These are phyloP conservation scores for Crataegus laevigata DNA, from an alignment of 306 rosid species.

Conservation along the genomic window DNA sequence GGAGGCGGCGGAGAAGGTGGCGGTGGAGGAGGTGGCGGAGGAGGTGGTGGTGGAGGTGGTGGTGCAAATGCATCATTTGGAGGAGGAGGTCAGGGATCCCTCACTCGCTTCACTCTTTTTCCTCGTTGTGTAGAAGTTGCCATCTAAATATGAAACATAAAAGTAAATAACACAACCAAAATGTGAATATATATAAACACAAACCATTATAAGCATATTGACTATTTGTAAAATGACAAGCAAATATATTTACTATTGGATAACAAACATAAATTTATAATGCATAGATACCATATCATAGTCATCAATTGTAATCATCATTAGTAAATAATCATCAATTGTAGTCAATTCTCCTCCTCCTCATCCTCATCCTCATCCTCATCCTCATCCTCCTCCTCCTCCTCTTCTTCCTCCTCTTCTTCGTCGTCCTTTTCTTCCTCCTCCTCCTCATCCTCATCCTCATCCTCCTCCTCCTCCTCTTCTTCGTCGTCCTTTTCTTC, in stretches of 20 bases:
- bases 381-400: not conserved
- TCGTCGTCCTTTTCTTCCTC: too few species aligned
- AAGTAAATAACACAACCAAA: not conserved
- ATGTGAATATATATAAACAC: not conserved
- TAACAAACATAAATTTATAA: too few species aligned
- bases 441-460: too few species aligned
- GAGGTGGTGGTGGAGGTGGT: not conserved
- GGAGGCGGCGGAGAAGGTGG: not conserved
- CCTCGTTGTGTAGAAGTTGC: not conserved
- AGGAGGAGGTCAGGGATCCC: not conserved
- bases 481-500: not conserved
- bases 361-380: too few species aligned
- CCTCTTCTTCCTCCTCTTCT: not conserved
- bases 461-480: not conserved
- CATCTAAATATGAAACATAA: not conserved
- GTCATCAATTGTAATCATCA: too few species aligned
- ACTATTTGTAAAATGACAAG: too few species aligned
- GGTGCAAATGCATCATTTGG: not conserved
- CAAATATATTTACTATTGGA: too few species aligned
- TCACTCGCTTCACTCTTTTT: not conserved
- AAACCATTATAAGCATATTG: not conserved
- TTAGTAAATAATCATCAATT: too few species aligned
- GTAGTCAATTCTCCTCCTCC: too few species aligned
- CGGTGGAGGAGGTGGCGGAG: too few species aligned
- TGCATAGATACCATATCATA: too few species aligned